Conservation (phyloP, 768 basidiomycete species). For the Naematelia aurantialba region DNA sequence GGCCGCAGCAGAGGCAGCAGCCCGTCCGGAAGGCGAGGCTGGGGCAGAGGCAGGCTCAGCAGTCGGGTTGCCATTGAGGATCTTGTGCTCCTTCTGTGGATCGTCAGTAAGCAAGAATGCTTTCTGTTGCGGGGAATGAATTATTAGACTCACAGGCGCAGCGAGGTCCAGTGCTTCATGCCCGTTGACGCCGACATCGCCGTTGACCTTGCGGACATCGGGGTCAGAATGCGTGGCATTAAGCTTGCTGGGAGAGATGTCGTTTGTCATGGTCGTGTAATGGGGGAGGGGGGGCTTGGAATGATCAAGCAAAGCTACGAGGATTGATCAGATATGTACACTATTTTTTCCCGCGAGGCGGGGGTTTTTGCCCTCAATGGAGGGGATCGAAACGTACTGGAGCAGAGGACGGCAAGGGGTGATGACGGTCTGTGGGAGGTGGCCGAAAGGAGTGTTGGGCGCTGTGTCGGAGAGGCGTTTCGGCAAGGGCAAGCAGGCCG, state of each 20-base stretch:
- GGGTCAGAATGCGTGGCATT: constrained; percentile 21
- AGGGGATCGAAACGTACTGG: no score
- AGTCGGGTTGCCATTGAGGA: constrained; percentile 43
- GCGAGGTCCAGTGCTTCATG: constrained; percentile 44
- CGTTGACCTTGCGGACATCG: constrained; percentile 19
- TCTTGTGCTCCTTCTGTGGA: constrained; percentile 55
- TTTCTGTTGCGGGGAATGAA: constrained; percentile 1
- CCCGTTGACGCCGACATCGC: constrained; percentile 19
- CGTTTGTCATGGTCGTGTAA: constrained; percentile 12
- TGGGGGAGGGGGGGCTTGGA: neutral
- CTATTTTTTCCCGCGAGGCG: no score
- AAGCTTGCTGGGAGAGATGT: constrained; percentile 14
- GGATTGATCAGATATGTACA: no score
- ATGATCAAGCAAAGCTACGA: no score
- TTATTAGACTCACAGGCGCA: constrained; percentile 39
- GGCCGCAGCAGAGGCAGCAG: constrained; percentile 60
- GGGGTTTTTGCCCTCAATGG: no score
- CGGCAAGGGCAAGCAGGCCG: neutral
- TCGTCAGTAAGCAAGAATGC: constrained; percentile 3
- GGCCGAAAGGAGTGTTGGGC: neutral
- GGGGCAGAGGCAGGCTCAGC: constrained; percentile 45
- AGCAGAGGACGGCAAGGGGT: no score
- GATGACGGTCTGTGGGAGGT: neutral
- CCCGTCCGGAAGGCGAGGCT: constrained; percentile 41
- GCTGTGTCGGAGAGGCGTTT: neutral